phyloP scores from a whole-genome alignment of 2,329 filamentous ascomycete genomes.

The Bertia moriformis region DNA sequence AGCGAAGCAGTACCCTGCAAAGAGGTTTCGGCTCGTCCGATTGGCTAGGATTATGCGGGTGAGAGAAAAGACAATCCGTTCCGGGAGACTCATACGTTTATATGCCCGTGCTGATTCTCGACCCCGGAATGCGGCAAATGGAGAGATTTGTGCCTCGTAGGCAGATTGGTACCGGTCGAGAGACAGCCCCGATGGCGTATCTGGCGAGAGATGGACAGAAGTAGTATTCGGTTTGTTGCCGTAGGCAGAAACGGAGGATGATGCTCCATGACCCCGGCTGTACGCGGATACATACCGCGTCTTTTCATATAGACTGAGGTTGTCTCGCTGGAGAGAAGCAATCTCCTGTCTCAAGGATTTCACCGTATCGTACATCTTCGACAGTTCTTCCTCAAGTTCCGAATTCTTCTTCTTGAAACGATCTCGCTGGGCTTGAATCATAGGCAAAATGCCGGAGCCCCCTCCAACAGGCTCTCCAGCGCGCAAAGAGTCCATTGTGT shows the following conservation, averaged over 20 bases:
- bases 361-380: conserved; percentile 67
- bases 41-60: conserved; percentile 85
- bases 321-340: conserved; percentile 85
- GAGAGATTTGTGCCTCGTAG: conserved; percentile 89
- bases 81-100: conserved; percentile 81
- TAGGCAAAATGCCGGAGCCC: conserved; percentile 80
- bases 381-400: conserved; percentile 79
- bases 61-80: conserved; percentile 77
- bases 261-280: conserved; percentile 52
- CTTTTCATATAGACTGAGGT: conserved; percentile 92
- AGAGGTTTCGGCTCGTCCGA: conserved; percentile 79
- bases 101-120: conserved; percentile 82
- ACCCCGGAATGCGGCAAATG: conserved; percentile 90
- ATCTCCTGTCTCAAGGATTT: conserved; percentile 82
- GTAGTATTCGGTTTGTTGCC: conserved; percentile 48
- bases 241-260: conserved; percentile 44
- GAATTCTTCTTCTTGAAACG: conserved; percentile 93
- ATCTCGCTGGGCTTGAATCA: conserved; percentile 95
- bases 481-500: conserved; percentile 7
- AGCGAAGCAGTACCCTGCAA: conserved; percentile 79
- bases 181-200: conserved; percentile 29
- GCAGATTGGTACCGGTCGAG: conserved; percentile 77
- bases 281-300: conserved; percentile 92
- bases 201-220: conserved; percentile 38
- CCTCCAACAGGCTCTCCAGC: conserved; percentile 50